Evolutionary conservation across 2,329 filamentous ascomycete genomes (phyloP), one percentile per base, ranked within the genome.

Genomic region (Talaromyces amestolkiae): DNA sequence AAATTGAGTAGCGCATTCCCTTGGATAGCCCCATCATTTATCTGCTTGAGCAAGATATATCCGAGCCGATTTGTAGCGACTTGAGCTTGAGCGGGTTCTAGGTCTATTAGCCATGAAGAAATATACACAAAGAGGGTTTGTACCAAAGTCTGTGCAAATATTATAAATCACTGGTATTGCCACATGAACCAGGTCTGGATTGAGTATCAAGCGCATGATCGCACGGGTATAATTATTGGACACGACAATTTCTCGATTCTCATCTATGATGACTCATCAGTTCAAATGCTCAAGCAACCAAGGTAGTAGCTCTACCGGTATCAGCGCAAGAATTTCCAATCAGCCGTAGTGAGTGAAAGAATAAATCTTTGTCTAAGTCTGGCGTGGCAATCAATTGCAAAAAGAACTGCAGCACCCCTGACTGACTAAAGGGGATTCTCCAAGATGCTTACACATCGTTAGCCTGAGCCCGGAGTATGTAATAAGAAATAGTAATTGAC

Each of bases 251-350:
- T 74, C 71, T 65, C 79, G 72, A 59, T 81, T 81, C 60, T 78
- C 77, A 69, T 81, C 79, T 80, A 58, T 11, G 33, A 3, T 47
- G 22, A 63, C n/a, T 4, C 3, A 41, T 74, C 65, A 73, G 67
- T 22, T 43, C 19, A 54, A 10, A 13, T 47, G 17, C 11, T 1
- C 3, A 22, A 31, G 11, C 24, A 47, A 41, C 7, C 31, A 31
- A 15, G 19, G 56, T 1, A 45, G 27, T 43, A 37, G 68, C 13
- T 70, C 68, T 70, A 79, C 78, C 73, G 47, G 75, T 80, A 67
- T 82, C 80, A 41, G 80, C 80, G 72, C 80, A 82, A 41, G 77
- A 79, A 65, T 82, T 82, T 5, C 79, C 80, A 65, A 80, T 72
- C 17, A 82, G 65, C 17, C 80, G 76, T 58, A 82, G 69, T 43